These are phyloP conservation scores for Chrysoporthe deuterocubensis DNA, from an alignment of 2,329 filamentous ascomycete genomes.

Conservation along the genomic window DNA sequence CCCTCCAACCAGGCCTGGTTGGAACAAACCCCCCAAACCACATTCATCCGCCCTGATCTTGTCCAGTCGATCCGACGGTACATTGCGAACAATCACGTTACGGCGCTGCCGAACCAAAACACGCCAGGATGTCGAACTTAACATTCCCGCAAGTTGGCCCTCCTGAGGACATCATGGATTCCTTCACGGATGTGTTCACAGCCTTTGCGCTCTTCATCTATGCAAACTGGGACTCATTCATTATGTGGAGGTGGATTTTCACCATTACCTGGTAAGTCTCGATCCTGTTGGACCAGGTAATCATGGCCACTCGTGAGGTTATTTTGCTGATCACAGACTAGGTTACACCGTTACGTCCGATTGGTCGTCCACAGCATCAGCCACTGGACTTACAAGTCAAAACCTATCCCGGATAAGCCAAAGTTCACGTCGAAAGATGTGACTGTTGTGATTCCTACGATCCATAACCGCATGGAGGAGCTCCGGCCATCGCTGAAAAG, in stretches of 20 bases:
- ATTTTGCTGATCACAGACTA: slow-evolving; percentile 41
- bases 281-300: not conserved
- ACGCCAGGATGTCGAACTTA: slow-evolving; percentile 24
- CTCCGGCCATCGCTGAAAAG: slow-evolving; percentile 80
- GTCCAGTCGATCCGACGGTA: not conserved
- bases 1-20: slow-evolving; percentile 31
- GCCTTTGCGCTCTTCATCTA: slow-evolving; percentile 16
- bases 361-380: slow-evolving; percentile 83
- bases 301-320: not conserved
- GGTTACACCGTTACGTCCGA: slow-evolving; percentile 86
- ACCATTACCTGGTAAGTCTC: slow-evolving; percentile 48
- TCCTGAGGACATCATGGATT: slow-evolving; percentile 19
- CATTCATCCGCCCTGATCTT: slow-evolving; percentile 1
- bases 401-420: slow-evolving; percentile 81
- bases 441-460: slow-evolving; percentile 91
- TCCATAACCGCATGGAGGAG: slow-evolving; percentile 85
- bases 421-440: slow-evolving; percentile 81
- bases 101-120: not conserved
- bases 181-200: slow-evolving; percentile 24
- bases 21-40: slow-evolving; percentile 23
- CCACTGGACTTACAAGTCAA: slow-evolving; percentile 86
- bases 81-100: not conserved
- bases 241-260: slow-evolving; percentile 25
- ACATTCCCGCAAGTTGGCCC: slow-evolving; percentile 13
- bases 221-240: slow-evolving; percentile 26